Conservation (phyloP, 169 alveolate species). For the Cryptosporidium ryanae region DNA sequence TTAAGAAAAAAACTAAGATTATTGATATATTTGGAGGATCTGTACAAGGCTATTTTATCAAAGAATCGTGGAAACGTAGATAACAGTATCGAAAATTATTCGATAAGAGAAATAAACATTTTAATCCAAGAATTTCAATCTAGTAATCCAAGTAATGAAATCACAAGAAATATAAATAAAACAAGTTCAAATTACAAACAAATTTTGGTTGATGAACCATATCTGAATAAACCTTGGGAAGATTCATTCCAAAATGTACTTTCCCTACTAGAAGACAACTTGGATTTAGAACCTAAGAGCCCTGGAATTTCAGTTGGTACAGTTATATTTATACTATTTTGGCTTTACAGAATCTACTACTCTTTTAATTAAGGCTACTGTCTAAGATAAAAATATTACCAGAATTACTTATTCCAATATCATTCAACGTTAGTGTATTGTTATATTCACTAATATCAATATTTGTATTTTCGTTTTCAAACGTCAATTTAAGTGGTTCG, state of each 20-base stretch:
- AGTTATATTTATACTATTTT: slow-evolving; percentile 30
- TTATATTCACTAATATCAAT: slow-evolving; percentile 29
- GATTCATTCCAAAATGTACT: slow-evolving; percentile 10
- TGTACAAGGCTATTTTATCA: not conserved
- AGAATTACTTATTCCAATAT: slow-evolving; percentile 34
- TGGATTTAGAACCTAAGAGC: slow-evolving; percentile 42
- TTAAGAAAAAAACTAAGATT: slow-evolving; percentile 44
- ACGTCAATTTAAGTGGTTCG: slow-evolving; percentile 20
- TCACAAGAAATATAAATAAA: slow-evolving; percentile 22
- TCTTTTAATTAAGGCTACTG: not conserved
- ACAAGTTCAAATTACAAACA: slow-evolving; percentile 26
- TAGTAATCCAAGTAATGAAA: slow-evolving; percentile 18
- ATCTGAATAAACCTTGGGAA: slow-evolving; percentile 29
- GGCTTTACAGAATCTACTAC: slow-evolving; percentile 41
- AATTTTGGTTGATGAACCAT: slow-evolving; percentile 14
- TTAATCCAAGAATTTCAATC: slow-evolving; percentile 39
- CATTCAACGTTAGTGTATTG: slow-evolving; percentile 37
- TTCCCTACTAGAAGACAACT: slow-evolving; percentile 46
- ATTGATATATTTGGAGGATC: slow-evolving; percentile 36
- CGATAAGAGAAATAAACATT: slow-evolving; percentile 4
- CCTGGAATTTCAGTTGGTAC: slow-evolving; percentile 32
- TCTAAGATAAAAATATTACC: slow-evolving; percentile 51
- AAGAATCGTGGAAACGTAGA: not conserved
- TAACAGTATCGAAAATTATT: not conserved
- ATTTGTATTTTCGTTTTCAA: slow-evolving; percentile 5